Base-by-base conservation (phyloP, 2,329 filamentous ascomycete genomes). In the Epichloe coenophiala region DNA sequence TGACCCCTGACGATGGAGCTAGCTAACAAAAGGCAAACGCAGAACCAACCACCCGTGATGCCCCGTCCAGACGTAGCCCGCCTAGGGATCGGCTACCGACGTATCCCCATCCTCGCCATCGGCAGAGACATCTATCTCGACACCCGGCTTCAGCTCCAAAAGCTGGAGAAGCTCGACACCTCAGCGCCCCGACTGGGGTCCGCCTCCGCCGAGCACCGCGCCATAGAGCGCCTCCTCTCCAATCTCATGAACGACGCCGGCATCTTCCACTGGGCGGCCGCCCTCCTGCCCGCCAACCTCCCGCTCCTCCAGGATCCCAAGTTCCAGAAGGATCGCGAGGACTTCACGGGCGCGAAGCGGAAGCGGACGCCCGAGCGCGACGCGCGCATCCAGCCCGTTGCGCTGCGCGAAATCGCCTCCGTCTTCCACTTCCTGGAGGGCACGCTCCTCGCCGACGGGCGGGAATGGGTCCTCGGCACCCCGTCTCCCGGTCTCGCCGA, bases 71-170 rank as follows among this genome's bases (percentile, higher is more conserved):
- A 86, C 61, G 61, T 87, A 13, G 64, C 68, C 17, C 67, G 69
- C 1, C 71, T 88, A 13, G 81, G 80, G 27, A 71, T 87, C 50
- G 68, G 71, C 6, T 83, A 89, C 65, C 76, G 84, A 4, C 81
- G 84, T 51, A 86, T 87, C 51, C 84, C 84, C 1, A 60, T 88
- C 47, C 65, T 88, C 47, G 68, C 78, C 21, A 80, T 87, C 56
- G 83, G 81, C 15, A 71, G 76, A 5, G 78, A 86, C 59, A 68
- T 88, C 42, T 88, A 86, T 67, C 69, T 79, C 53, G 84, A 88
- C 68, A 81, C 81, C 2, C 77, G 81, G 3, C 74, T 87, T 21
- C 87, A 88, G 57, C 64, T 88, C 19, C 64, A 65, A 27, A 83
- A 80, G 62, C 76, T 88, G 1, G 80, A 86, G 58, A 58, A 68